A percentile compares a stretch with the other conserved stretches of the same genome.
Conservation (phyloP, 163 green algal species). For the Chloroidium sp. region DNA sequence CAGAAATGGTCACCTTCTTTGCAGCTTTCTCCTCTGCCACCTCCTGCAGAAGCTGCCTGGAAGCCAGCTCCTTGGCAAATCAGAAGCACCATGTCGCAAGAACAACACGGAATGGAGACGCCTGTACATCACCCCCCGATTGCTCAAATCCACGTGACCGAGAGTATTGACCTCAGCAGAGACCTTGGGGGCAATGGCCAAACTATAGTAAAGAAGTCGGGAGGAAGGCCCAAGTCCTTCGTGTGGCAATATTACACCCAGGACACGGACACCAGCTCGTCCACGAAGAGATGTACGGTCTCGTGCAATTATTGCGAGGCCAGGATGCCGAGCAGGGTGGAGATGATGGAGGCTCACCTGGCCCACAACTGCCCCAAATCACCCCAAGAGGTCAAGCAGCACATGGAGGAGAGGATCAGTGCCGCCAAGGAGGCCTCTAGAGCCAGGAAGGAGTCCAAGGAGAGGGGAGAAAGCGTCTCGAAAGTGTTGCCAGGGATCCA, state of each 20-base stretch:
- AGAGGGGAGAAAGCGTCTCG: no score
- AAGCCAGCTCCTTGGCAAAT: not conserved
- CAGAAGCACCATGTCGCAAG: no score
- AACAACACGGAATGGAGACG: no score
- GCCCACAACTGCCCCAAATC: not conserved
- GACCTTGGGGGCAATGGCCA: no score
- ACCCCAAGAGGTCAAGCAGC: not conserved
- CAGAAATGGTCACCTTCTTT: conserved; percentile 14
- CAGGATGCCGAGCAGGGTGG: not conserved
- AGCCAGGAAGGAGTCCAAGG: not conserved
- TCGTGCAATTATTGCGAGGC: not conserved
- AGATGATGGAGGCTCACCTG: not conserved
- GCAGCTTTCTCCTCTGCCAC: conserved; percentile 7
- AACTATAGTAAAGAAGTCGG: not conserved
- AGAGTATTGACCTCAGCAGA: no score
- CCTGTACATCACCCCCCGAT: no score
- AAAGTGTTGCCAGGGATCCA: not conserved
- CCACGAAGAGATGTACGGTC: not conserved
- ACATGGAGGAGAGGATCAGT: not conserved
- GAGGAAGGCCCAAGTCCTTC: not conserved
- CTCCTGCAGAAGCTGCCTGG: conserved; percentile 6
- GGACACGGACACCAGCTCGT: not conserved
- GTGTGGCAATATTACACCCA: not conserved
- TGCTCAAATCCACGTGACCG: no score
- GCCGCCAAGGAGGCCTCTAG: not conserved